phyloP scores from a whole-genome alignment of 192 early-diverging fungal species.

The Linnemannia exigua region DNA sequence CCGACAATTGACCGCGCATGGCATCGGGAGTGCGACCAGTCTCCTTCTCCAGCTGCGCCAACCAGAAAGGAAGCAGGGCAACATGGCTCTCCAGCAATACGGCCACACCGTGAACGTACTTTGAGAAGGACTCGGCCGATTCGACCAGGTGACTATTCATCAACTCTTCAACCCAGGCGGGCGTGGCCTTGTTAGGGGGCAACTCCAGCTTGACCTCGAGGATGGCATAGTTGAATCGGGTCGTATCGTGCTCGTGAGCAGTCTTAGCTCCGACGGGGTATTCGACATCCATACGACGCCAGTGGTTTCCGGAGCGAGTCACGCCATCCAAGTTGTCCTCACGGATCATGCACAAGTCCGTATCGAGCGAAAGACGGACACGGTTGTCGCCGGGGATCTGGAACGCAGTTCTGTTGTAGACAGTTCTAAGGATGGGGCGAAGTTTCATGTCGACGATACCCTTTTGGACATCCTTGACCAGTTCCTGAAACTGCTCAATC shows the following conservation, averaged over 20 bases:
- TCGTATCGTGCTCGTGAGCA: conserved; percentile 87
- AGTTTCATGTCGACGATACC: conserved; percentile 76
- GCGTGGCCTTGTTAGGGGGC: conserved; percentile 74
- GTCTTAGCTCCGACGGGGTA: conserved; percentile 71
- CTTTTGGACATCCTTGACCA: conserved; percentile 80
- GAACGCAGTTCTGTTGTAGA: conserved; percentile 98
- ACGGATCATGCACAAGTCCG: conserved; percentile 95
- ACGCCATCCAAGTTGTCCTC: conserved; percentile 88
- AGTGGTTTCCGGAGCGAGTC: conserved; percentile 84
- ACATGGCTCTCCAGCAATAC: conserved; percentile 75
- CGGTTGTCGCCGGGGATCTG: conserved; percentile 96
- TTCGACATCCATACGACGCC: conserved; percentile 90
- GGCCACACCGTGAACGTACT: conserved; percentile 88
- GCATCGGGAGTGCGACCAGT: conserved; percentile 34
- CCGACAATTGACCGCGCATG: conserved; percentile 48
- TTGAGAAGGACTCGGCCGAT: conserved; percentile 89
- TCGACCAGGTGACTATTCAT: conserved; percentile 79
- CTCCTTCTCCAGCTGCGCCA: conserved; percentile 55
- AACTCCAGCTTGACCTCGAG: conserved; percentile 90
- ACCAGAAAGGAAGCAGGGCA: conserved; percentile 75
- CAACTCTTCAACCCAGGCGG: conserved; percentile 84
- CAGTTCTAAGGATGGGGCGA: conserved; percentile 80
- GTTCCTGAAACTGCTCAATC: conserved; percentile 74
- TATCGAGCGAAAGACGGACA: conserved; percentile 95
- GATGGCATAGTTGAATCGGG: conserved; percentile 95